Evolutionary conservation across 805 yeast species (phyloP), one percentile per base, ranked within the genome.

Genomic region (Candida cerambycidarum): DNA sequence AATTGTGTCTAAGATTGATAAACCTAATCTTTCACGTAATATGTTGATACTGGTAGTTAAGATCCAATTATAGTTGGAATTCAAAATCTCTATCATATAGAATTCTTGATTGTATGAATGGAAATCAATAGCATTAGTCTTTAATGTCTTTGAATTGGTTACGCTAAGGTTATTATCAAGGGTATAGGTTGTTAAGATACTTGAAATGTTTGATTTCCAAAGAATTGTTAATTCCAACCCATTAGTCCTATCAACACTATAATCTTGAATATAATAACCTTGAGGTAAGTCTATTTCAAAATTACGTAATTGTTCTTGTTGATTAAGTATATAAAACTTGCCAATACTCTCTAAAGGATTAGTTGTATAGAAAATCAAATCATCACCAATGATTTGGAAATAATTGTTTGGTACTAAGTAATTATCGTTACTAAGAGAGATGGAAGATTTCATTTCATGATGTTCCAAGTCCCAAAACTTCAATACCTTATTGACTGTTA

Each of bases 161-260:
- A 29, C 16, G 9, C 5, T 6, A 7, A 25, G 13, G 11, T 25
- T 12, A 11, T 11, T 25, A 25, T 25, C 29, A 25, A 25, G 29
- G 13, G 29, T 27, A 38, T 58, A 61, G 2, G 51, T 49, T 5
- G 71, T 70, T n/a, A 78, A 49, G 31, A 71, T 61, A 11, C 81
- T 74, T 1, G 77, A 70, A 1, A 78, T 71, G 47, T 83, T 82
- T 50, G 85, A 78, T 54, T 82, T 83, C 86, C 87, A 81, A 25
- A 83, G 61, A 48, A 68, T 71, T 13, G 38, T 33, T 7, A 55
- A 23, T 18, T 35, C 40, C 4, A 21, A 8, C 5, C 8, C 23
- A 6, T 21, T 5, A 21, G 35, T 17, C 5, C 40, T 3, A 10
- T 39, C 32, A 5, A 43, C 29, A 29, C 41, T 34, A 38, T 48